Conservation (phyloP, 306 rosid species). For the Abrus precatorius region DNA sequence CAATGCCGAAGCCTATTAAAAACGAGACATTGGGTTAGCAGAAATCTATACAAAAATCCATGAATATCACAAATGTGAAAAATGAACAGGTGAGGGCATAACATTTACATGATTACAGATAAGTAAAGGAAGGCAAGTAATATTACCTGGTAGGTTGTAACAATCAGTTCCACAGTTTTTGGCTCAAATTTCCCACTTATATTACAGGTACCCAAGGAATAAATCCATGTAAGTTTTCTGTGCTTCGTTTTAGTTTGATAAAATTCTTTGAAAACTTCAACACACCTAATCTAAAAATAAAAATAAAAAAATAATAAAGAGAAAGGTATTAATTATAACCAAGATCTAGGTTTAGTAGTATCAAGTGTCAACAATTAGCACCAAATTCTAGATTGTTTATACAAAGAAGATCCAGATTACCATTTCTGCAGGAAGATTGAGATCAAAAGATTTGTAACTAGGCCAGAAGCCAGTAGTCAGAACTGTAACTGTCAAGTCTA, state of each 20-base stretch:
- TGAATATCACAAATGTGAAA: conserved; percentile 29
- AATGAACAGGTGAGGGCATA: conserved; percentile 22
- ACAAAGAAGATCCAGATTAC: conserved; percentile 55
- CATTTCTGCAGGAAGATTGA: conserved; percentile 95
- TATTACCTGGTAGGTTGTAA: conserved; percentile 92
- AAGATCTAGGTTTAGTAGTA: conserved; percentile 35
- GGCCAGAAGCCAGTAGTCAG: conserved; percentile 98
- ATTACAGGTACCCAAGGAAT: conserved; percentile 92
- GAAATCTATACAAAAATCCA: conserved; percentile 18
- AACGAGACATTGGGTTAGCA: conserved; percentile 38
- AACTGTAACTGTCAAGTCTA: conserved; percentile 91
- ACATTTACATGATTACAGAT: conserved; percentile 22
- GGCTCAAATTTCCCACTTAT: conserved; percentile 85
- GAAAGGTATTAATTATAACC: conserved; percentile 28
- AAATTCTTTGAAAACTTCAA: conserved; percentile 91
- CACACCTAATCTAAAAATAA: conserved; percentile 71
- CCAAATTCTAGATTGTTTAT: conserved; percentile 29
- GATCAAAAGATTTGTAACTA: conserved; percentile 94
- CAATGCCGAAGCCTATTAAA: conserved; percentile 81
- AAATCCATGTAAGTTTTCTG: conserved; percentile 94
- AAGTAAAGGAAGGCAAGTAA: conserved; percentile 29
- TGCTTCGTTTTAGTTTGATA: conserved; percentile 92
- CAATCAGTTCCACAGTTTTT: conserved; percentile 85
- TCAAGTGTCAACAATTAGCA: conserved; percentile 34
- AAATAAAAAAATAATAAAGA: neutral